Evolutionary conservation across 495 filamentous ascomycete genomes (phyloP), one percentile per base, ranked within the genome.

Genomic region (Wilcoxina mikolae): DNA sequence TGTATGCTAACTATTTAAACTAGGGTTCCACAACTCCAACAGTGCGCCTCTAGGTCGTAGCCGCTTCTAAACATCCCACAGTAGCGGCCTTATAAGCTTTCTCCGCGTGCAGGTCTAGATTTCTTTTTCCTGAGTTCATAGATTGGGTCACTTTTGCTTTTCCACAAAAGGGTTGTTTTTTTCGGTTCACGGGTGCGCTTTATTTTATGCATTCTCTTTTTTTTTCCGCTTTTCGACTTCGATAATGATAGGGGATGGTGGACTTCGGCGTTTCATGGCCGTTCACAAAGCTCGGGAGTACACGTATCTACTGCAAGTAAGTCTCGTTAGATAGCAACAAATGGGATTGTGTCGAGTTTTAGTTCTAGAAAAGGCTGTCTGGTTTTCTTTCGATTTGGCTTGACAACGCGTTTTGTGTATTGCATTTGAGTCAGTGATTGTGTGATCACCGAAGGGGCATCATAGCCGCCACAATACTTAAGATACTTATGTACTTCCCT

Each of bases 1-100:
- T 38, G 33, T 38, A 35, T 35, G 4, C 39, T 43, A 43, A 43
- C 39, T 9, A 20, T 43, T 4, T 9, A 4, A 5, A 20, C 7
- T 18, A 63, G 71, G 74, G 45, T 78, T 70, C 38, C 25, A 52
- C 67, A 79, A 78, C 69, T 76, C 78, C 64, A 84, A 84, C 69
- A 65, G 73, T 60, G 80, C 78, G 57, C 76, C 77, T 52, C 68
- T 83, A 55, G 80, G 80, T 57, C 67, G 68, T 60, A 78, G 72
- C 68, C 78, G 63, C 31, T 66, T 66, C 48, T 66, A 66, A 62
- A 54, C 38, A 7, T 23, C 12, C 9, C 27, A n/a, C 31, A 22
- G 25, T 41, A 54, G 25, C 31, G 3, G 26, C 38, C 12, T 47
- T 38, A 41, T 51, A 62, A 64, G 57, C 51, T 58, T 58, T 64